These are phyloP conservation scores for Fusarium concolor DNA, from an alignment of 2,329 filamentous ascomycete species.

Conservation along the genomic window DNA sequence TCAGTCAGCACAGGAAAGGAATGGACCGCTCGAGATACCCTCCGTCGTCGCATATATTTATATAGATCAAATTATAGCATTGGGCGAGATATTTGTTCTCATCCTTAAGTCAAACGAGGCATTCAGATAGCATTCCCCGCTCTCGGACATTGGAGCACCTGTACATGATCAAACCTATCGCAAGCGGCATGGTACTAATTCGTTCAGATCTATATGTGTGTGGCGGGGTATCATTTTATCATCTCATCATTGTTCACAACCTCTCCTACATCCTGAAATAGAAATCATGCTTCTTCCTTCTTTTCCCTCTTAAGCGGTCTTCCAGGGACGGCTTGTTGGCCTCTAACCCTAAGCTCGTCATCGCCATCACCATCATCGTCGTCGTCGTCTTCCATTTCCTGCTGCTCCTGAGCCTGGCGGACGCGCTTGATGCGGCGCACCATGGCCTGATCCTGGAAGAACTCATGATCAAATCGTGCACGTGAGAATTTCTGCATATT, in stretches of 20 bases:
- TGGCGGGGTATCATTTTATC: constrained; percentile 41
- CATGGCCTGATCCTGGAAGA: constrained; percentile 67
- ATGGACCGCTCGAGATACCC: constrained; percentile 25
- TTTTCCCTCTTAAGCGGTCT: constrained; percentile 44
- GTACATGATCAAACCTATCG: neutral
- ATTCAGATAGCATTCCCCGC: neutral
- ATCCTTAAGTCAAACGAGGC: neutral
- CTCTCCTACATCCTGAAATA: neutral
- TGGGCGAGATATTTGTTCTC: neutral
- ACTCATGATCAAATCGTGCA: constrained; percentile 56
- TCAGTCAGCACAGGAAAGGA: neutral
- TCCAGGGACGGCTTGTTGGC: constrained; percentile 38
- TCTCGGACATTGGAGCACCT: too few species aligned
- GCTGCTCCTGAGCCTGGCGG: constrained; percentile 56
- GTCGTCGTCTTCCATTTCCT: constrained; percentile 54
- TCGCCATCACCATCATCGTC: constrained; percentile 40
- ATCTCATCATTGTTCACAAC: constrained; percentile 24
- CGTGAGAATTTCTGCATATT: constrained; percentile 59
- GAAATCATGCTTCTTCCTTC: neutral
- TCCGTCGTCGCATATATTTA: constrained; percentile 1
- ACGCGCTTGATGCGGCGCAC: constrained; percentile 69
- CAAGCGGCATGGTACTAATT: neutral
- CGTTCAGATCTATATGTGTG: constrained; percentile 1
- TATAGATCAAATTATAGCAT: constrained; percentile 7
- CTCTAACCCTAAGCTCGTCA: constrained; percentile 43